Evolutionary conservation across 805 yeast species (phyloP), one percentile per base, ranked within the genome.

Genomic region (Cyberlindnera amylophila): DNA sequence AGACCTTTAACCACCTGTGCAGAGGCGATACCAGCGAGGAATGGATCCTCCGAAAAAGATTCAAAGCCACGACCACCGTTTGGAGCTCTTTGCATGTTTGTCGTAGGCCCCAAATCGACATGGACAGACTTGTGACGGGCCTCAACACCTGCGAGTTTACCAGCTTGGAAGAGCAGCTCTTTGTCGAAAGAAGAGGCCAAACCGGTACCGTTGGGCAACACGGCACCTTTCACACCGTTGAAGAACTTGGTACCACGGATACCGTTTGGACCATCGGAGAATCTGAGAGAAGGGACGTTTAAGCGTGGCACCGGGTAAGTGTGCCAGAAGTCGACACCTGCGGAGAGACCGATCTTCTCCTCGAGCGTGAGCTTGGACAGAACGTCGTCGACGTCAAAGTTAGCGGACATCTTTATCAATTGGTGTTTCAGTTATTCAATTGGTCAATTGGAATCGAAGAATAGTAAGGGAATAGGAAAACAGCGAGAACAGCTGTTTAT

Each of bases 61-160:
- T 79, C 86, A 52, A 78, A 79, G 2, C 78, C 77, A 42, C 85
- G 64, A n/a, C 86, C 83, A 18, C 82, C 82, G 27, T 74, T 59
- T 9, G 83, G 82, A 11, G 72, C 70, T 40, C 83, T 63, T 36
- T 69, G 76, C 50, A 76, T 77, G 62, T 77, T 77, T 28, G 74
- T 57, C 39, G 75, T 54, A 29, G 77, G 77, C 6, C 75, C 78
- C 36, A 73, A 60, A 40, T 73, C 65, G 18, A 71, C 70, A 47
- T 72, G 74, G 9, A 70, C 77, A 27, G 75, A 72, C 52, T 79
- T 77, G 49, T 70, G 68, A 44, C 64, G 71, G 21, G 81, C 78
- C 55, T 79, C 83, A 17, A 56, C 51, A 17, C 74, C 82, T 75
- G 77, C 73, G 44, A 76, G 57, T 19, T 58, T 50, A 44, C 84